phyloP scores from a whole-genome alignment of 192 early-diverging fungal genomes.

The Coemansia interrupta region DNA sequence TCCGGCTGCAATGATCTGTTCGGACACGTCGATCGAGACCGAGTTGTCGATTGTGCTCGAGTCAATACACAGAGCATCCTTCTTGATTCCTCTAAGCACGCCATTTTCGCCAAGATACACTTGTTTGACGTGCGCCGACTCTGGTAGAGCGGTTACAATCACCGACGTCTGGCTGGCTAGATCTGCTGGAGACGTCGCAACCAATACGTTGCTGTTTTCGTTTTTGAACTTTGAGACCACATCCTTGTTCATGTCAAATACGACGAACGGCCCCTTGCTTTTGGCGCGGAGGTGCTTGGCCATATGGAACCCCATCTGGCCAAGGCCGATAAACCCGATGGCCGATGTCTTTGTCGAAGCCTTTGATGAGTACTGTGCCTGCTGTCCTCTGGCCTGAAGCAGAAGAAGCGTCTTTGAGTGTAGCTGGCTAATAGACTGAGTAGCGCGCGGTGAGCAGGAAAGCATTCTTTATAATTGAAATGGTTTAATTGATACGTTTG shows the following conservation, averaged over 20 bases:
- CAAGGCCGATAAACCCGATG: slow-evolving; percentile 72
- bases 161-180: slow-evolving; percentile 68
- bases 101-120: slow-evolving; percentile 80
- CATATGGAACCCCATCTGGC: slow-evolving; percentile 92
- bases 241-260: slow-evolving; percentile 67
- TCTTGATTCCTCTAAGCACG: slow-evolving; percentile 55
- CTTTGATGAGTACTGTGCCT: not conserved
- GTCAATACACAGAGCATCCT: slow-evolving; percentile 69
- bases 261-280: slow-evolving; percentile 56
- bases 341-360: not conserved
- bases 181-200: slow-evolving; percentile 64
- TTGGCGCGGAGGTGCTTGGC: slow-evolving; percentile 75
- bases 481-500: too few species aligned
- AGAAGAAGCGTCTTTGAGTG: not conserved
- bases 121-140: slow-evolving; percentile 69
- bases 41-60: slow-evolving; percentile 89
- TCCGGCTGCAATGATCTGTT: slow-evolving; percentile 57
- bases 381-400: not conserved
- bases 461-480: too few species aligned
- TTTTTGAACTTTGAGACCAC: slow-evolving; percentile 58
- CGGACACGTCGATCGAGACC: slow-evolving; percentile 70
- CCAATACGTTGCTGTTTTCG: slow-evolving; percentile 45
- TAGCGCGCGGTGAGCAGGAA: not conserved
- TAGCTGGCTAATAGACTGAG: not conserved
- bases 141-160: slow-evolving; percentile 91